A percentile compares a stretch with the other conserved stretches of the same genome.
Evolutionary conservation across 2,329 filamentous ascomycete species (phyloP).

Genomic region (Nemania abortiva): DNA sequence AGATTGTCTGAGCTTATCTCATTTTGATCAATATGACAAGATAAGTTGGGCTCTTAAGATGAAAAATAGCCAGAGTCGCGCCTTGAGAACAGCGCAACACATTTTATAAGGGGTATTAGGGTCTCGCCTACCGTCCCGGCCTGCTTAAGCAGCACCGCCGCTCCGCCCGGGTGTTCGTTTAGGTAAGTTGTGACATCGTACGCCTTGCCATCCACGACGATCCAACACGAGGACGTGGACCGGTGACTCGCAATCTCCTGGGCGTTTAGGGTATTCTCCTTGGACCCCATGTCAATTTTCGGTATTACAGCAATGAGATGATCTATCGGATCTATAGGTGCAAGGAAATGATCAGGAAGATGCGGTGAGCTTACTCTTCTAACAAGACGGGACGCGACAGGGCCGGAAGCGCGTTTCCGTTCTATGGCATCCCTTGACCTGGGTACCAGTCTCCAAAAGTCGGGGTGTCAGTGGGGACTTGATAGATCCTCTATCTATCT

Average conservation of each 20-base stretch:
- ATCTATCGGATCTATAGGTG: neutral
- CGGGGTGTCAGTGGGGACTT: slow-evolving; percentile 6
- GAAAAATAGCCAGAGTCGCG: neutral
- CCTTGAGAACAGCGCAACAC: neutral
- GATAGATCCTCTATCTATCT: too few species aligned
- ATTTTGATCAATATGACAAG: neutral
- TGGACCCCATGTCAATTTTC: slow-evolving; percentile 10
- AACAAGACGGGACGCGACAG: neutral
- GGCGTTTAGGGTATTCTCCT: slow-evolving; percentile 45
- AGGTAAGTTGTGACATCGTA: slow-evolving; percentile 57
- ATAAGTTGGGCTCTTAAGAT: neutral
- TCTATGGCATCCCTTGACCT: neutral
- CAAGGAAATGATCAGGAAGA: neutral
- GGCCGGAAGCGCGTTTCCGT: slow-evolving; percentile 1
- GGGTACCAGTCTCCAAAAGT: neutral
- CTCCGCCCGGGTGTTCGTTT: slow-evolving; percentile 50
- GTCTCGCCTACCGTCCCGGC: slow-evolving; percentile 48
- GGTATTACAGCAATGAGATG: neutral
- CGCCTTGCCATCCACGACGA: slow-evolving; percentile 51
- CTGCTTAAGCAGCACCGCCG: slow-evolving; percentile 48
- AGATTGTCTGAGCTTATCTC: neutral
- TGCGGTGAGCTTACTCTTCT: neutral
- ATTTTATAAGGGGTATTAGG: neutral
- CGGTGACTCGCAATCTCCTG: slow-evolving; percentile 53
- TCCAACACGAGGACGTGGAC: slow-evolving; percentile 54